phyloP scores from a whole-genome alignment of 805 yeast species.

The Isabelozyma pseudorhagii region DNA sequence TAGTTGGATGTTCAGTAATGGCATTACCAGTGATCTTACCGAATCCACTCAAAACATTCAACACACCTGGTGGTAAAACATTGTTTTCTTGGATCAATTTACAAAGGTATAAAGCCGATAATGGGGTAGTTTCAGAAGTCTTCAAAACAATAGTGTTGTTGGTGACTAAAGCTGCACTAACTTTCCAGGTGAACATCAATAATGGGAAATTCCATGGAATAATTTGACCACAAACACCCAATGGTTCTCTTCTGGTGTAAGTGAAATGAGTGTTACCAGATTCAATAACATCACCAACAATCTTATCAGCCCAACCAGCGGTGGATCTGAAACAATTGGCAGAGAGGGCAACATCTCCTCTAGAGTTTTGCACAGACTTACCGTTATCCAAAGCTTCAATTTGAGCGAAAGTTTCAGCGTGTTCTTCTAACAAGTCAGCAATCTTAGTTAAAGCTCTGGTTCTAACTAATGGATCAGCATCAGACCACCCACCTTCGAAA shows the following conservation, averaged over 20 bases:
- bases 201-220: conserved; percentile 98
- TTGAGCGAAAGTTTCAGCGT: conserved; percentile 68
- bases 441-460: conserved; percentile 62
- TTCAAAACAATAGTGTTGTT: conserved; percentile 88
- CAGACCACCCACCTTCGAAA: conserved; percentile 67
- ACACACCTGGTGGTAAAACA: conserved; percentile 79
- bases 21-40: conserved; percentile 85
- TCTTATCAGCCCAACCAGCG: conserved; percentile 91
- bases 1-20: conserved; percentile 70
- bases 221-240: conserved; percentile 94
- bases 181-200: conserved; percentile 91
- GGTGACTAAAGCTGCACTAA: conserved; percentile 89
- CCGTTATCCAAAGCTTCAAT: conserved; percentile 91
- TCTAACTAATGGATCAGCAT: conserved; percentile 64
- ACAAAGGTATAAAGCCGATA: conserved; percentile 77
- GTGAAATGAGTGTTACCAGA: conserved; percentile 72
- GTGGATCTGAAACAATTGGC: conserved; percentile 73
- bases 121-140: conserved; percentile 90
- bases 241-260: conserved; percentile 83
- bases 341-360: conserved; percentile 72
- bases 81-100: conserved; percentile 75
- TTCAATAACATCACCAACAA: conserved; percentile 71
- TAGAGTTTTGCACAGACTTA: conserved; percentile 67
- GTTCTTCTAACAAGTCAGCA: conserved; percentile 72
- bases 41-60: conserved; percentile 82